Base-by-base conservation (phyloP, 78 protist genomes). In the Protostelium mycophagum region DNA sequence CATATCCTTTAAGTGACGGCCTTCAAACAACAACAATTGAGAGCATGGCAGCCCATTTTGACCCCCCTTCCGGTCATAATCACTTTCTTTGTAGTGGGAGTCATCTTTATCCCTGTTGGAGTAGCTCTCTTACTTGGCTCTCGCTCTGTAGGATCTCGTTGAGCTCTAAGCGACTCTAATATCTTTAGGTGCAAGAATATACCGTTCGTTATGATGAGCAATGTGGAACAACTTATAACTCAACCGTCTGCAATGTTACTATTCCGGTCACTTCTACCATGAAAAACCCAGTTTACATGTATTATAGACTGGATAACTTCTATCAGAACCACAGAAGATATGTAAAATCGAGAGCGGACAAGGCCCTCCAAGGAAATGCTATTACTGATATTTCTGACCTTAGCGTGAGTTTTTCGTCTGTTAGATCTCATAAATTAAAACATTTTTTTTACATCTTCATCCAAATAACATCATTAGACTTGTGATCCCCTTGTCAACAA, bases 1-100 rank as follows among this genome's bases (percentile, higher is more conserved):
- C n/a, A n/a, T n/a, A n/a, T n/a, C n/a, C n/a, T n/a, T n/a, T n/a
- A n/a, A 86, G 94, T 95, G 63, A 93, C 95, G 5, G 96, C 96
- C 25, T 98, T 98, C 94, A 96, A 93, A 88, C 99, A 98, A 91
- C 99, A 98, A 90, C 87, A 91, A 63, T 93, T 98, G 63, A 84
- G 63, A 34, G 99, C 99, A 34, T 97, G 99, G 99, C 98, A 98
- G 92, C 99, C 99, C 23, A 89, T 98, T 29, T 83, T 98, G 16
- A 94, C 98, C 29, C 99, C 99, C 31, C 90, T 87, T 36, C 91
- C 98, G 35, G 99, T 98, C 36, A 95, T 98, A 35, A 88, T 96
- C 9, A 34, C 92, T 35, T 96, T 98, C 84, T 89, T 96, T 35
- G 10, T 93, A 37, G 63, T 98, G 31, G 98, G 96, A 5, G 36